Evolutionary conservation across 345 rosid genomes (phyloP), one percentile per base, ranked within the genome.

Genomic region (Camelina laxa): DNA sequence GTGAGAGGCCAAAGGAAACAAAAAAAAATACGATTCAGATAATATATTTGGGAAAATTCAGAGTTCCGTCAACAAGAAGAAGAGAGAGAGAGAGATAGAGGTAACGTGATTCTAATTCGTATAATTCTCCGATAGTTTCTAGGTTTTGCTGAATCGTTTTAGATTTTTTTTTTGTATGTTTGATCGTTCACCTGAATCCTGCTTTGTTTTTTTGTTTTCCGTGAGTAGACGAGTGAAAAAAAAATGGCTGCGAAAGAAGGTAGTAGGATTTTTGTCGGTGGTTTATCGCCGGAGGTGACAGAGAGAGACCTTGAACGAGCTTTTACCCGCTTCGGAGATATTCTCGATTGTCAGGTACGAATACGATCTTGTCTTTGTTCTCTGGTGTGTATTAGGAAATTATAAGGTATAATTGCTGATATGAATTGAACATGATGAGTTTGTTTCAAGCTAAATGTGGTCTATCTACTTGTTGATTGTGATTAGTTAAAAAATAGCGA

Each of bases 161-260:
- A 53, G 14, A 0, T 17, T 39, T 60, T 69, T n/a, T 14, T 2
- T 33, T 33, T 33, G 33, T 31, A 5, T 31, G 6, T 31, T 21
- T 22, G n/a, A 19, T 60, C 24, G 41, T 33, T 61, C 9, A 62
- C 63, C 47, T 73, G 7, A 63, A 53, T 42, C 5, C 7, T 51
- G 47, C 36, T 57, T 54, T 27, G 30, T 27, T 27, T 27, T 27
- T 6, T 44, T 19, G 14, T 58, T 47, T 64, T 49, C 19, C 1
- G 58, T 65, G 1, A 21, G 2, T 8, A 65, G 65, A 56, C 31
- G 50, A 63, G 30, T 14, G 3, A 59, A 65, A 63, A 67, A 33
- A 87, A 69, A 89, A 91, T 90, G 97, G 86, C 90, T 1, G 84
- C 86, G 42, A 90, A 88, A 82, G 96, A 95, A 60, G 98, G 90